These are phyloP conservation scores for Arxiozyma heterogenica DNA, from an alignment of 1,139 yeast species.

Conservation along the genomic window DNA sequence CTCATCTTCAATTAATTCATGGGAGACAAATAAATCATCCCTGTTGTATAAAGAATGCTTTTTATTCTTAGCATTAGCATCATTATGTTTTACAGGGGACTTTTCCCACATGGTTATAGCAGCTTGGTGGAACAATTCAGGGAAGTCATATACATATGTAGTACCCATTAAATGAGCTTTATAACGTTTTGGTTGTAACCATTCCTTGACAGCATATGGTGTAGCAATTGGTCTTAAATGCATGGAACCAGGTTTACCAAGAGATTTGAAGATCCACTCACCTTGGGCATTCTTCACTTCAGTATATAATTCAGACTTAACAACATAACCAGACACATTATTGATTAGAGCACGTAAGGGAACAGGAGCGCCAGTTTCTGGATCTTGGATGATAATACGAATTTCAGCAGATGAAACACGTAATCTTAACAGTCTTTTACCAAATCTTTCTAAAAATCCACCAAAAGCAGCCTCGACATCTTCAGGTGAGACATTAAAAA, in stretches of 20 bases:
- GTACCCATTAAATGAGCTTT: conserved; percentile 98
- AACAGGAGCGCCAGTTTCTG: conserved; percentile 76
- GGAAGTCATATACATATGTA: conserved; percentile 96
- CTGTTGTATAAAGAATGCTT: conserved; percentile 4
- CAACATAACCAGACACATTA: conserved; percentile 95
- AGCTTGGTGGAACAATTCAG: conserved; percentile 95
- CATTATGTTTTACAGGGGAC: conserved; percentile 36
- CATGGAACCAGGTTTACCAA: conserved; percentile 93
- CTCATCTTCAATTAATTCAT: conserved; percentile 75
- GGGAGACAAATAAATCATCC: conserved; percentile 62
- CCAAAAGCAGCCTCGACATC: conserved; percentile 98
- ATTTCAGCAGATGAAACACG: conserved; percentile 97
- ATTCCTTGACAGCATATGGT: conserved; percentile 95
- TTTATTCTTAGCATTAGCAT: neutral
- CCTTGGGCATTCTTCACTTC: conserved; percentile 87
- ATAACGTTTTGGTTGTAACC: conserved; percentile 96
- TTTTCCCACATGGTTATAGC: conserved; percentile 77
- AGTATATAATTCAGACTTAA: conserved; percentile 86
- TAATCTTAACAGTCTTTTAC: conserved; percentile 92
- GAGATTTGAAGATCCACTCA: conserved; percentile 93
- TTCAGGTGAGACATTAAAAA: conserved; percentile 84
- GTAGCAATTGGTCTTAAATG: conserved; percentile 92
- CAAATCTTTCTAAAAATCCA: conserved; percentile 94
- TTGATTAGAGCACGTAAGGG: conserved; percentile 94
- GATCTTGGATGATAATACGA: conserved; percentile 89